A percentile compares a stretch with the other conserved stretches of the same genome.
phyloP scores from a whole-genome alignment of 2,329 filamentous ascomycete genomes.

The Scedosporium apiospermum region DNA sequence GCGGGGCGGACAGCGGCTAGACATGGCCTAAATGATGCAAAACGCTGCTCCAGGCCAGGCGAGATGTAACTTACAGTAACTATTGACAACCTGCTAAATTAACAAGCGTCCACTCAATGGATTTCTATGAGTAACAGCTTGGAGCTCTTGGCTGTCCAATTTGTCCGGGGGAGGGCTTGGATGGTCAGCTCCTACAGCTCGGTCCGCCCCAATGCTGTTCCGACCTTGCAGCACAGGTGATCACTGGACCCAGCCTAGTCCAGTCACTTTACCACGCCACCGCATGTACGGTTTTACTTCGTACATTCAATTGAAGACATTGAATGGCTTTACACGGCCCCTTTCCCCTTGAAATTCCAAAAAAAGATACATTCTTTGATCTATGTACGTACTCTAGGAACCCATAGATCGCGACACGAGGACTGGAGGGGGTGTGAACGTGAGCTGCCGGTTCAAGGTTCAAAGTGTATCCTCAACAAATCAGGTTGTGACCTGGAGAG shows the following conservation, averaged over 20 bases:
- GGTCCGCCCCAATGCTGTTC: neutral
- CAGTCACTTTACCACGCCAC: conserved; percentile 1
- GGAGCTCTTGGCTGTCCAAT: neutral
- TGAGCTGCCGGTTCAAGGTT: too few relatives aligned
- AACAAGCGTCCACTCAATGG: neutral
- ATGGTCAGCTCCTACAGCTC: conserved; percentile 1
- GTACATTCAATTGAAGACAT: neutral
- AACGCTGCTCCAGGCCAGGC: neutral
- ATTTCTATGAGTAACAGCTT: neutral
- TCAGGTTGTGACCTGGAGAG: neutral
- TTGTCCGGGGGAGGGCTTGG: neutral
- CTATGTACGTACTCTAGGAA: too few relatives aligned
- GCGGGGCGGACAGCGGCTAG: neutral
- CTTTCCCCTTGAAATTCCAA: neutral
- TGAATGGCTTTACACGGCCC: neutral
- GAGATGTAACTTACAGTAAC: neutral
- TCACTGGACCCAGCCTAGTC: neutral
- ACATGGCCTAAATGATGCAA: conserved; percentile 2
- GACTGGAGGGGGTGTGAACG: too few relatives aligned
- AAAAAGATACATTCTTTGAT: too few relatives aligned
- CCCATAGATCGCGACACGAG: too few relatives aligned
- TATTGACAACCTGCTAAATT: neutral
- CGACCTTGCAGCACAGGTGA: neutral
- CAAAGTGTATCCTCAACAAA: neutral
- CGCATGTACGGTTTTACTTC: neutral